Conservation (phyloP, 202 grass and related monocot genomes). For the Carex sylvatica region DNA sequence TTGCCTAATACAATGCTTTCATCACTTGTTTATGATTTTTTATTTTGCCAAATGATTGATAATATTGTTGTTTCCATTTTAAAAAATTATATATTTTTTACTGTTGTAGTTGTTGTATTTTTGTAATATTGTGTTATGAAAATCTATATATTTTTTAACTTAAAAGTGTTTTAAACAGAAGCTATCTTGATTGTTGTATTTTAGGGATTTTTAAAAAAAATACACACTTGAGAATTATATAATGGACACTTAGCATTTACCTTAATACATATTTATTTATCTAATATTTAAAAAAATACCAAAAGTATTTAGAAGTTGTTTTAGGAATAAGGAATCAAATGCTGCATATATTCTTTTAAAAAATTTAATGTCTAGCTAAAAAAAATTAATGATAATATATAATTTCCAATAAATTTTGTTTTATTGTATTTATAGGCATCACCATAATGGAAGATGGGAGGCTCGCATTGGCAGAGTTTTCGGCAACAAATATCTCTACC, state of each 20-base stretch:
- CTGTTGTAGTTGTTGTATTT: neutral
- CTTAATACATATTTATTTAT: no score
- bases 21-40: neutral
- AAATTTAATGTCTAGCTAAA: neutral
- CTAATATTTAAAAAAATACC: no score
- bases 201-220: no score
- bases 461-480: constrained; percentile 85
- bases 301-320: no score
- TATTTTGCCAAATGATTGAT: neutral
- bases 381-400: neutral
- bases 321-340: no score
- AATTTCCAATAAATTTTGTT: neutral
- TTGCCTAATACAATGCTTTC: no score
- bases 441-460: constrained; percentile 96
- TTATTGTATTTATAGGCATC: constrained; percentile 45
- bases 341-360: neutral
- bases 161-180: no score
- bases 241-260: no score
- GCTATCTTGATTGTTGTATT: no score
- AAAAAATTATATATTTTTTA: neutral
- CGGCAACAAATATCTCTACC: constrained; percentile 98
- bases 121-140: neutral
- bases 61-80: neutral
- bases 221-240: no score
- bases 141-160: neutral